Percentiles rank a stretch among this genome's conserved stretches.
Evolutionary conservation across 1,284 basidiomycete species (phyloP).

Genomic region (Pseudozyma pruni): DNA sequence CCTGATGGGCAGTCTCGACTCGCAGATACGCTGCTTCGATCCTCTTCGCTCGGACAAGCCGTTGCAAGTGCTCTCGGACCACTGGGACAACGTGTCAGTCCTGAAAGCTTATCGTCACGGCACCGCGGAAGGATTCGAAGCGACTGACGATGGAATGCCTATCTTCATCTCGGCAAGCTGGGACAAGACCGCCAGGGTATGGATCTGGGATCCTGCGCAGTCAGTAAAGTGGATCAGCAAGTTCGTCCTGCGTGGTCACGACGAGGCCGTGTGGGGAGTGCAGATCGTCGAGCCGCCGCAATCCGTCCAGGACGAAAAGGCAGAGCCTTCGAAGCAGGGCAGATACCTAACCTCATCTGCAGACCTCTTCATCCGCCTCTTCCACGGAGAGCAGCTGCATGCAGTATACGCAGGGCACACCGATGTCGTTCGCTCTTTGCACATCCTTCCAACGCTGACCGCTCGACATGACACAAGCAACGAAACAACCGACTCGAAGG

Average conservation of each 20-base stretch:
- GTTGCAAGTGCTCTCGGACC: conserved; percentile 39
- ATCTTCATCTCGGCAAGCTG: conserved; percentile 48
- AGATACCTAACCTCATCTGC: conserved; percentile 51
- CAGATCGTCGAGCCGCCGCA: conserved; percentile 36
- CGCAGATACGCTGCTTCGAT: conserved; percentile 51
- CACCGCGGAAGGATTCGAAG: background rate
- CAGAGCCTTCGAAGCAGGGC: conserved; percentile 4
- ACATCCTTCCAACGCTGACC: conserved; percentile 12
- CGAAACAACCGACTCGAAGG: background rate
- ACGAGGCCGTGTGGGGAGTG: conserved; percentile 52
- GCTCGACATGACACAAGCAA: background rate
- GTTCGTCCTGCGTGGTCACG: conserved; percentile 40
- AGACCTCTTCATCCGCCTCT: conserved; percentile 52
- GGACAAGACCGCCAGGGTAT: conserved; percentile 48
- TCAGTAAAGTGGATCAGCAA: conserved; percentile 26
- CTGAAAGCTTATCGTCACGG: conserved; percentile 6
- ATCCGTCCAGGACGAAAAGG: background rate
- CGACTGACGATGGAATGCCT: background rate
- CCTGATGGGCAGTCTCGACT: conserved; percentile 40
- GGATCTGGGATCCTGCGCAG: conserved; percentile 17
- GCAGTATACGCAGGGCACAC: conserved; percentile 46
- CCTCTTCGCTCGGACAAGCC: conserved; percentile 29
- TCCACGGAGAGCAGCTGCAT: conserved; percentile 40
- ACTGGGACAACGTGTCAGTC: conserved; percentile 53
- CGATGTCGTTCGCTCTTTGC: conserved; percentile 46